These are phyloP conservation scores for Candida sanyaensis DNA, from an alignment of 1,139 yeast genomes.

Conservation along the genomic window DNA sequence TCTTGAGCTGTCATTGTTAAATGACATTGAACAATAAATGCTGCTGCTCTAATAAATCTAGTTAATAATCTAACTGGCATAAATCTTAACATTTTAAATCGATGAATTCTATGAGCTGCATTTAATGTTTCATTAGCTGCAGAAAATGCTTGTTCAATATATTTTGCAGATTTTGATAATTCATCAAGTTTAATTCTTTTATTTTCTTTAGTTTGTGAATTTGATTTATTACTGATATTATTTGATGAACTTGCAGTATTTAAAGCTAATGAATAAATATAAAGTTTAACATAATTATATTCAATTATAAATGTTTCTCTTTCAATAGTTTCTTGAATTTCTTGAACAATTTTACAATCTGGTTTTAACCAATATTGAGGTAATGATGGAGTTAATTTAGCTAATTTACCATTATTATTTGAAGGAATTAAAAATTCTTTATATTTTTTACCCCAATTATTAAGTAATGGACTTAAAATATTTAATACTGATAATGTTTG, in stretches of 20 bases:
- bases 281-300: slow-evolving; percentile 79
- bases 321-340: slow-evolving; percentile 49
- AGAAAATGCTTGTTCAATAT: slow-evolving; percentile 77
- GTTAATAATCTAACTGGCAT: slow-evolving; percentile 94
- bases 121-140: slow-evolving; percentile 82
- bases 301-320: slow-evolving; percentile 78
- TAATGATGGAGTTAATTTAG: slow-evolving; percentile 27
- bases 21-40: slow-evolving; percentile 85
- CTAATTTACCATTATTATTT: slow-evolving; percentile 22
- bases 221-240: slow-evolving; percentile 5
- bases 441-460: slow-evolving; percentile 75
- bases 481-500: slow-evolving; percentile 72
- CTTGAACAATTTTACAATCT: slow-evolving; percentile 39
- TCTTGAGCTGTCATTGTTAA: slow-evolving; percentile 60
- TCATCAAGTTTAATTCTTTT: slow-evolving; percentile 54
- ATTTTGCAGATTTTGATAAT: slow-evolving; percentile 70
- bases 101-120: slow-evolving; percentile 72
- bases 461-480: slow-evolving; percentile 73
- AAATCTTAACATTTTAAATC: slow-evolving; percentile 60
- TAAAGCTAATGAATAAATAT: slow-evolving; percentile 83
- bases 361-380: slow-evolving; percentile 36
- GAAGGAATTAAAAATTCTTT: slow-evolving; percentile 54
- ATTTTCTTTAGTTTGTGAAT: neutral
- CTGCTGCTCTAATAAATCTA: slow-evolving; percentile 85
- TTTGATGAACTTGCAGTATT: slow-evolving; percentile 41